Percentiles rank a stretch among this genome's conserved stretches.
These are phyloP conservation scores for Aschersonia sp. DNA, from an alignment of 2,329 filamentous ascomycete genomes.

Conservation along the genomic window DNA sequence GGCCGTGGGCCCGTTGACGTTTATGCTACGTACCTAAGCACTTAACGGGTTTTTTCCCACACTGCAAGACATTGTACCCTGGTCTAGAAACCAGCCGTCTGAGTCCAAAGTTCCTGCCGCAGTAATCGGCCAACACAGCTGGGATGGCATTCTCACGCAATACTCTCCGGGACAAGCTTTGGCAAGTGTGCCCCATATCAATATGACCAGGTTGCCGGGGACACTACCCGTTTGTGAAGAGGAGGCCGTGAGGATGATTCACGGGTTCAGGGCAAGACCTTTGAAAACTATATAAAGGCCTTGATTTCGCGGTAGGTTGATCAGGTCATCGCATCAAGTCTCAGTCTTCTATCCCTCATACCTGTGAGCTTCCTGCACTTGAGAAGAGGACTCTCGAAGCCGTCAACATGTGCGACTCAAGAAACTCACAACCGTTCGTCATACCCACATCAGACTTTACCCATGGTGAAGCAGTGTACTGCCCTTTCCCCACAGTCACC, in stretches of 20 bases:
- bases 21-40: constrained; percentile 1
- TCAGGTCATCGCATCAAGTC: constrained; percentile 1
- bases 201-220: constrained; percentile 3
- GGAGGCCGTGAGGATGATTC: constrained; percentile 1
- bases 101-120: not conserved
- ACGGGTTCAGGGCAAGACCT: constrained; percentile 2
- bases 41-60: constrained; percentile 1
- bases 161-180: not conserved
- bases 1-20: constrained; percentile 2
- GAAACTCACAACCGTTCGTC: constrained; percentile 2
- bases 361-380: constrained; percentile 1
- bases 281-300: constrained; percentile 7
- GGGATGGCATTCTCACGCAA: not conserved
- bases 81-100: constrained; percentile 1
- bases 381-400: constrained; percentile 1
- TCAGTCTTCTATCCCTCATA: constrained; percentile 1
- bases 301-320: constrained; percentile 1
- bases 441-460: constrained; percentile 5
- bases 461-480: constrained; percentile 7
- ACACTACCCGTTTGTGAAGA: constrained; percentile 1
- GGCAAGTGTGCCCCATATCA: not conserved
- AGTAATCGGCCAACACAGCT: not conserved
- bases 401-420: constrained; percentile 5
- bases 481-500: constrained; percentile 23
- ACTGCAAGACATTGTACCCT: constrained; percentile 2